These are phyloP conservation scores for Bimuria novae-zelandiae DNA, from an alignment of 2,329 filamentous ascomycete genomes.

Conservation along the genomic window DNA sequence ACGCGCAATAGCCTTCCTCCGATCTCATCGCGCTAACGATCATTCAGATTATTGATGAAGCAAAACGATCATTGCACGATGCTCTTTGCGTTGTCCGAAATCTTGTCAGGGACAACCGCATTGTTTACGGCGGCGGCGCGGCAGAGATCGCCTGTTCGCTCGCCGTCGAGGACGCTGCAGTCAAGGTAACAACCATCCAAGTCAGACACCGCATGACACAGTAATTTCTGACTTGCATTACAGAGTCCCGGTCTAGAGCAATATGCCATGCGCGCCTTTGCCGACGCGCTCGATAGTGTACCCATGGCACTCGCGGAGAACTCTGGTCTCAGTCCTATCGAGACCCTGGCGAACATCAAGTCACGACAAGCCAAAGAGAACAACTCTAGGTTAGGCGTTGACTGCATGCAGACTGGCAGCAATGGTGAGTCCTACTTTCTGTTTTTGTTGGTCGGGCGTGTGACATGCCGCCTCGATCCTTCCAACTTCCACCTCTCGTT, in stretches of 20 bases:
- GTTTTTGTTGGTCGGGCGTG: slow-evolving; percentile 12
- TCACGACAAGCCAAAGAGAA: slow-evolving; percentile 91
- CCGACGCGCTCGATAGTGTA: slow-evolving; percentile 89
- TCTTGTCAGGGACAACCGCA: slow-evolving; percentile 91
- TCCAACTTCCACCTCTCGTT: slow-evolving; percentile 1
- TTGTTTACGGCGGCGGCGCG: slow-evolving; percentile 95
- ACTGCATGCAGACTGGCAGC: slow-evolving; percentile 94
- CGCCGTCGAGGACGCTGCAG: slow-evolving; percentile 91
- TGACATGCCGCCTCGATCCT: slow-evolving; percentile 6
- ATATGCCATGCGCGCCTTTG: slow-evolving; percentile 98
- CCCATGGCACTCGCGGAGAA: slow-evolving; percentile 98
- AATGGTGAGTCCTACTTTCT: slow-evolving; percentile 63
- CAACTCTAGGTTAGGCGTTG: slow-evolving; percentile 81
- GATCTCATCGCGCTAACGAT: slow-evolving; percentile 11
- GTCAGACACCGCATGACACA: background rate
- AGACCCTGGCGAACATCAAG: slow-evolving; percentile 93
- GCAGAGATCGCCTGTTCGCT: slow-evolving; percentile 97
- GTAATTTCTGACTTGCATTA: slow-evolving; percentile 11
- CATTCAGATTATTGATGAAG: slow-evolving; percentile 91
- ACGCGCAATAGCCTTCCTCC: background rate
- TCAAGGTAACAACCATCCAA: slow-evolving; percentile 61
- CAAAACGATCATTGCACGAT: slow-evolving; percentile 95
- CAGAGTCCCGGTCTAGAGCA: slow-evolving; percentile 94
- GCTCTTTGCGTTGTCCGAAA: slow-evolving; percentile 97
- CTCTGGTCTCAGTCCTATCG: slow-evolving; percentile 92